Conservation (phyloP, 1,284 basidiomycete species). For the Papiliotrema fonsecae region DNA sequence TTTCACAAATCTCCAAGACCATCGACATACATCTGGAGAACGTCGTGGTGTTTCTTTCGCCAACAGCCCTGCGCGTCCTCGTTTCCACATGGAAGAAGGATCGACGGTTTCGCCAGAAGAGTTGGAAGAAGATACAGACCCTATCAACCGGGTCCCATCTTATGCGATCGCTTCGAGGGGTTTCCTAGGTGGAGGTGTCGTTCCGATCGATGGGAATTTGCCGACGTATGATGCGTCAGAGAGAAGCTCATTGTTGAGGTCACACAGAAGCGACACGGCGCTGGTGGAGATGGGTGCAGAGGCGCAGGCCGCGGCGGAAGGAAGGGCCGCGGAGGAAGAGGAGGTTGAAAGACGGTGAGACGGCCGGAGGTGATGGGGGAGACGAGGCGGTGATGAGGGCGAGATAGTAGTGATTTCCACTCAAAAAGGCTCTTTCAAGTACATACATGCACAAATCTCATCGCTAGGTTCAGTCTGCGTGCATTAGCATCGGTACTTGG, state of each 20-base stretch:
- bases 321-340: conserved; percentile 11
- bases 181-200: conserved; percentile 77
- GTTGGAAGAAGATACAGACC: conserved; percentile 19
- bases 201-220: conserved; percentile 70
- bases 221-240: conserved; percentile 72
- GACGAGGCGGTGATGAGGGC: not conserved
- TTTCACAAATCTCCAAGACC: conserved; percentile 15
- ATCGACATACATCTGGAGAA: not conserved
- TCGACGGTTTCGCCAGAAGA: conserved; percentile 2
- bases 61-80: not conserved
- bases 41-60: conserved; percentile 2
- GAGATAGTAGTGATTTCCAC: not conserved
- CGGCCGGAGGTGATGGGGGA: too few species aligned
- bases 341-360: not conserved
- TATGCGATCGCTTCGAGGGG: conserved; percentile 75
- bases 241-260: conserved; percentile 23
- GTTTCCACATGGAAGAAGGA: conserved; percentile 2
- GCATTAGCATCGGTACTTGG: too few species aligned
- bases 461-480: too few species aligned
- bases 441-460: too few species aligned
- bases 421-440: too few species aligned
- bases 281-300: conserved; percentile 24
- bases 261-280: conserved; percentile 30
- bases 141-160: conserved; percentile 60
- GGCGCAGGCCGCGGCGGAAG: conserved; percentile 24